Conservation (phyloP, 257 asterid genomes). For the Nicotiana obtusifolia region DNA sequence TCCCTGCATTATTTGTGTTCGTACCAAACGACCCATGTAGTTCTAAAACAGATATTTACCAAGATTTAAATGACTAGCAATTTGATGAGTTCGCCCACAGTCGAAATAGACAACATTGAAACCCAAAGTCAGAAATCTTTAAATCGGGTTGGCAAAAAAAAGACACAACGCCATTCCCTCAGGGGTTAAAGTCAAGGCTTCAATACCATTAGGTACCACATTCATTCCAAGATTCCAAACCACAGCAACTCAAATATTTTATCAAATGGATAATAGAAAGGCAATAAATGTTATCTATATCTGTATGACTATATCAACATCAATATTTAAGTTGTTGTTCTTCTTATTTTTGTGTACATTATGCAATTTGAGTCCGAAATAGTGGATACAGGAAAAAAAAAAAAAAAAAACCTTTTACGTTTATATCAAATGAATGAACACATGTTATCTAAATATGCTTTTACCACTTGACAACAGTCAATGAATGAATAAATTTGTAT, state of each 20-base stretch:
- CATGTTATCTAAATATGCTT: too few species aligned
- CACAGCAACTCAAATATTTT: too few species aligned
- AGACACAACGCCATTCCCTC: neutral
- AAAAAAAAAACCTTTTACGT: too few species aligned
- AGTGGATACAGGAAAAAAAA: neutral
- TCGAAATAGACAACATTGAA: neutral
- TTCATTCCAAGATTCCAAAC: neutral
- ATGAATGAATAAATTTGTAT: neutral
- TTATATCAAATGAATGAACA: too few species aligned
- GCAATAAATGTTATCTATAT: neutral
- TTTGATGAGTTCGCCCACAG: neutral
- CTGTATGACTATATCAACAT: neutral
- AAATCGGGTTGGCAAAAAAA: neutral
- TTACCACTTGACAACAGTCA: too few species aligned
- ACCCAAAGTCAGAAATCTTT: neutral
- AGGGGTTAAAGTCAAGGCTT: neutral
- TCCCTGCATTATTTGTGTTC: too few species aligned
- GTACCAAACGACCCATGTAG: too few species aligned
- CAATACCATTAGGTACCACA: neutral
- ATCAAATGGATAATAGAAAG: neutral
- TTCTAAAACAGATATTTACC: too few species aligned
- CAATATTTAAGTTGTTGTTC: neutral
- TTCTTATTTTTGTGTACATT: neutral
- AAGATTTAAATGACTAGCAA: neutral
- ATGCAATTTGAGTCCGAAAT: neutral